phyloP scores from a whole-genome alignment of 805 yeast genomes.

The Candida sanyiensis region DNA sequence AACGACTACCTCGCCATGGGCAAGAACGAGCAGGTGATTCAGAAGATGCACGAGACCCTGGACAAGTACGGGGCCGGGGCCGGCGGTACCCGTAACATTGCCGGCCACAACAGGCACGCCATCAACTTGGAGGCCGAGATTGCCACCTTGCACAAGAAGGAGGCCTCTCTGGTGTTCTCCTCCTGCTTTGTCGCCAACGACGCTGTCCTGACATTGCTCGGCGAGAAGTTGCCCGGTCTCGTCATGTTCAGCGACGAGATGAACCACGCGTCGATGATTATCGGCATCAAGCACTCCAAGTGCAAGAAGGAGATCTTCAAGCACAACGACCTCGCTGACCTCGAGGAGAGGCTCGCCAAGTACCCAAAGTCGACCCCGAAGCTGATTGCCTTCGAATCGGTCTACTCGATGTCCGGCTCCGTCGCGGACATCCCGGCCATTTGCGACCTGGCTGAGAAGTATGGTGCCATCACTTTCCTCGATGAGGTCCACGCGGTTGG shows the following conservation, averaged over 20 bases:
- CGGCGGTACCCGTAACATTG: conserved; percentile 98
- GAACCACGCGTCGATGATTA: conserved; percentile 98
- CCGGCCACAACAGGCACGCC: conserved; percentile 94
- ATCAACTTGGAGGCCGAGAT: conserved; percentile 77
- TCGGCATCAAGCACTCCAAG: conserved; percentile 87
- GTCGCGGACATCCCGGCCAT: conserved; percentile 89
- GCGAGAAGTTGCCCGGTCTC: conserved; percentile 82
- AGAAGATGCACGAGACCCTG: conserved; percentile 72
- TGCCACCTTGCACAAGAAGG: conserved; percentile 90
- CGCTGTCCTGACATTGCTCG: conserved; percentile 85
- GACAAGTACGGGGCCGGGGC: conserved; percentile 96
- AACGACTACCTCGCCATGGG: conserved; percentile 97
- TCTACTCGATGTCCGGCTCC: conserved; percentile 98
- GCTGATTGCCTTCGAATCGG: conserved; percentile 94
- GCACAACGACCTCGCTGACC: conserved; percentile 81
- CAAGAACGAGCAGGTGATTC: conserved; percentile 63
- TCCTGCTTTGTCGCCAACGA: conserved; percentile 97
- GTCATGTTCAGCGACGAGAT: conserved; percentile 89
- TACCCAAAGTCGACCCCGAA: conserved; percentile 89
- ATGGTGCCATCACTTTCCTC: conserved; percentile 93
- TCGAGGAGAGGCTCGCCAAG: conserved; percentile 70
- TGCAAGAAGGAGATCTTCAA: conserved; percentile 84
- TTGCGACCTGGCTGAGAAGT: conserved; percentile 94
- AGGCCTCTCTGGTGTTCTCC: conserved; percentile 89
- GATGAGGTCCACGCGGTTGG: conserved; percentile 99